Conservation (phyloP, 1,139 yeast genomes). For the Yamadazyma siamensis region DNA sequence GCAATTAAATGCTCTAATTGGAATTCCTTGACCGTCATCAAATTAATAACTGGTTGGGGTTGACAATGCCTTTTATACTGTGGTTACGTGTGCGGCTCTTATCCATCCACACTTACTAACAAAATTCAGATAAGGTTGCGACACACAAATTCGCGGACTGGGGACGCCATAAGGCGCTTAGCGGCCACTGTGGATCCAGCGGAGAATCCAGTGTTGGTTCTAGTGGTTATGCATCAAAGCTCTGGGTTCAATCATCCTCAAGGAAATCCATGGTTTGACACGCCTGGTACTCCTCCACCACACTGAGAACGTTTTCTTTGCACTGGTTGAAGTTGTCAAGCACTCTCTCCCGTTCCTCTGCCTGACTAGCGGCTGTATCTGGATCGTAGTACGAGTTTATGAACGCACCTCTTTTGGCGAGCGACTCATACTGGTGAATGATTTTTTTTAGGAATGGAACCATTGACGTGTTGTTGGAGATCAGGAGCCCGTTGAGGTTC, state of each 20-base stretch:
- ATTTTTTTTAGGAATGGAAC: conserved; percentile 63
- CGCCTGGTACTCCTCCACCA: conserved; percentile 69
- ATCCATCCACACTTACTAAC: too few species aligned
- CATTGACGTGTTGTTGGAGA: conserved; percentile 76
- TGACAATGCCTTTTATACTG: background rate
- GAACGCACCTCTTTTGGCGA: conserved; percentile 81
- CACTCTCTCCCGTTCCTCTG: conserved; percentile 44
- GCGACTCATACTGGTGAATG: conserved; percentile 72
- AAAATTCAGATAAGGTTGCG: background rate
- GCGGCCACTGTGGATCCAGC: too few species aligned
- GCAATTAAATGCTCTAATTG: conserved; percentile 24
- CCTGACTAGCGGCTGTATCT: conserved; percentile 23
- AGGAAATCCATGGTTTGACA: conserved; percentile 57
- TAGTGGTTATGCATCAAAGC: too few species aligned
- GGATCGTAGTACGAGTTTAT: conserved; percentile 68
- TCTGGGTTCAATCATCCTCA: too few species aligned
- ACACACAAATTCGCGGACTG: background rate
- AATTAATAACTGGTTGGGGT: too few species aligned
- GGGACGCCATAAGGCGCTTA: background rate
- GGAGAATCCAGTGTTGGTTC: too few species aligned
- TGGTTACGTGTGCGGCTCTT: conserved; percentile 1
- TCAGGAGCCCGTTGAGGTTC: conserved; percentile 68
- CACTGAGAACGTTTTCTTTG: conserved; percentile 63
- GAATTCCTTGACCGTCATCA: conserved; percentile 11
- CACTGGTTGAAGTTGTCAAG: conserved; percentile 79